Evolutionary conservation across 2,329 filamentous ascomycete genomes (phyloP).

Genomic region (Colletotrichum sp.): DNA sequence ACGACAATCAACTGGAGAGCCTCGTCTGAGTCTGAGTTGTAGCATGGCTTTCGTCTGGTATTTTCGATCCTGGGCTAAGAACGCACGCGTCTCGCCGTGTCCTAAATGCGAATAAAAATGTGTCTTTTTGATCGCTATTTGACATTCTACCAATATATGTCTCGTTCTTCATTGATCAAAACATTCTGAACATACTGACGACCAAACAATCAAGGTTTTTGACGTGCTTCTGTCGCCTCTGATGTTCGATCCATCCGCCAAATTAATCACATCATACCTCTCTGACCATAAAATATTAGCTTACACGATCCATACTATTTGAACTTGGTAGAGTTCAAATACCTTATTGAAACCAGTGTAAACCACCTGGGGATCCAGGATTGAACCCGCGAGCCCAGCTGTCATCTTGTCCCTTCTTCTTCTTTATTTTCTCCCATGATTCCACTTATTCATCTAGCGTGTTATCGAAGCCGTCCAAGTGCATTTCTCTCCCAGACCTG

Average conservation of each 20-base stretch:
- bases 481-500: too few species aligned
- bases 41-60: not conserved
- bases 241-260: too few species aligned
- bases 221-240: not conserved
- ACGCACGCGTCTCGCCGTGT: not conserved
- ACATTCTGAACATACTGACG: not conserved
- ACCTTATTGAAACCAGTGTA: too few species aligned
- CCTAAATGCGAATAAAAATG: not conserved
- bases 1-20: not conserved
- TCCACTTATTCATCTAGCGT: too few species aligned
- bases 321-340: too few species aligned
- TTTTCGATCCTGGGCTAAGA: not conserved
- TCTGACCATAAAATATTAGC: too few species aligned
- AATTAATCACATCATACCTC: too few species aligned
- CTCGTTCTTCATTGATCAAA: not conserved
- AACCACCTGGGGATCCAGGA: too few species aligned
- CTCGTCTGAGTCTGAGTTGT: fast-evolving
- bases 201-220: not conserved
- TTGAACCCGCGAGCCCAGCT: fast-evolving
- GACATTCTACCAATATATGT: fast-evolving
- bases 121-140: not conserved
- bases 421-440: too few species aligned
- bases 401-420: too few species aligned
- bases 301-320: too few species aligned
- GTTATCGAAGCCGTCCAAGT: too few species aligned